These are phyloP conservation scores for Apiospora phragmitis DNA, from an alignment of 2,329 filamentous ascomycete genomes.

Conservation along the genomic window DNA sequence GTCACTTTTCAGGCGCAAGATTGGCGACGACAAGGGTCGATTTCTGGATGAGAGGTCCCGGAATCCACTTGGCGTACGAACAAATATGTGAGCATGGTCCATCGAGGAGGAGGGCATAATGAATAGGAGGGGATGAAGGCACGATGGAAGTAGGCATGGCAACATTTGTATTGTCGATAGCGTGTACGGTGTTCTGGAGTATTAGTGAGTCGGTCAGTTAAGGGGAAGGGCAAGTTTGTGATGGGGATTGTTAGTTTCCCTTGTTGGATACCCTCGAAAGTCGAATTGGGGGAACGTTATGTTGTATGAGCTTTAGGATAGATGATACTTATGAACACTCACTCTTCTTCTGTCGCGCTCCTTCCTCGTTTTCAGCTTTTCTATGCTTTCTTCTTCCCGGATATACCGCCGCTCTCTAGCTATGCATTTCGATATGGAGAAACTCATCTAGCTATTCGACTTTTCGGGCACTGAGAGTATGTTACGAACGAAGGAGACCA, in stretches of 20 bases:
- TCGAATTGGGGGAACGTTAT: not conserved
- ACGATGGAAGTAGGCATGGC: not conserved
- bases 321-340: slow-evolving; percentile 2
- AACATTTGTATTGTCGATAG: slow-evolving; percentile 8
- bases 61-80: slow-evolving; percentile 45
- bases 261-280: not conserved
- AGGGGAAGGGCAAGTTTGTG: not conserved
- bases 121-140: not conserved
- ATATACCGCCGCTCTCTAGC: not conserved
- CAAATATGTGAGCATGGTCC: slow-evolving; percentile 35
- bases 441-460: not conserved
- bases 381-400: not conserved
- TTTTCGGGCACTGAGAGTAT: slow-evolving; percentile 21
- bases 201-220: not conserved
- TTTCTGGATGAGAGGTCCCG: slow-evolving; percentile 66
- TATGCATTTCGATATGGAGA: not conserved
- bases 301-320: not conserved
- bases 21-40: slow-evolving; percentile 76
- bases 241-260: not conserved
- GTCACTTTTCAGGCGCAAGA: slow-evolving; percentile 78
- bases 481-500: slow-evolving; percentile 54
- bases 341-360: not conserved
- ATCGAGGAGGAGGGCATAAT: not conserved
- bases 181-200: slow-evolving; percentile 21
- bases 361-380: not conserved